Conservation (phyloP, 768 basidiomycete species). For the Boletus tomentosulus region DNA sequence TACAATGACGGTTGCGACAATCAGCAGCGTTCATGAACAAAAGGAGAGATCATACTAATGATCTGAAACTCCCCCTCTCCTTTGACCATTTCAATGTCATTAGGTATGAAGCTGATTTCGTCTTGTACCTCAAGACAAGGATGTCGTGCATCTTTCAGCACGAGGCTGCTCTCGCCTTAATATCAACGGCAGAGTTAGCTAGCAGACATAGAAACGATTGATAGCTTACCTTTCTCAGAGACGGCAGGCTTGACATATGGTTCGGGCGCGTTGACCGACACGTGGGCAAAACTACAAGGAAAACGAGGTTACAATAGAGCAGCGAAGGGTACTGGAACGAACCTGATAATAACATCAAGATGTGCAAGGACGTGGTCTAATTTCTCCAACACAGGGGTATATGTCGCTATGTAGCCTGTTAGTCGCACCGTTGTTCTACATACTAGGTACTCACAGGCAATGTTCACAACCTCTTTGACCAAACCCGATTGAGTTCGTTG, state of each 20-base stretch:
- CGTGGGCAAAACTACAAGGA: slow-evolving; percentile 76
- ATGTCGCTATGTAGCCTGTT: slow-evolving; percentile 61
- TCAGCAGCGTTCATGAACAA: background rate
- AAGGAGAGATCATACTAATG: slow-evolving; percentile 58
- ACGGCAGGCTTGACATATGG: slow-evolving; percentile 86
- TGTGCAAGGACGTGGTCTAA: slow-evolving; percentile 84
- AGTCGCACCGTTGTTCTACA: background rate
- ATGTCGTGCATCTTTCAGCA: slow-evolving; percentile 85
- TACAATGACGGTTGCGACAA: slow-evolving; percentile 23
- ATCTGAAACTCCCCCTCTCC: slow-evolving; percentile 94
- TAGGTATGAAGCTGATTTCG: slow-evolving; percentile 85
- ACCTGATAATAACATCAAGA: slow-evolving; percentile 90
- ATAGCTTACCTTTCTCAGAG: slow-evolving; percentile 60
- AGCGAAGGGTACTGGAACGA: background rate
- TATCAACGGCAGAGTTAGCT: background rate
- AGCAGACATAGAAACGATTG: background rate
- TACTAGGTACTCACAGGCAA: slow-evolving; percentile 63
- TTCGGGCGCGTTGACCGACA: slow-evolving; percentile 81
- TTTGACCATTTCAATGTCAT: slow-evolving; percentile 93
- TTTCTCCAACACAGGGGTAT: slow-evolving; percentile 81
- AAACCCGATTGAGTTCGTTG: slow-evolving; percentile 70
- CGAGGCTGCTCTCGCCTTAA: slow-evolving; percentile 72
- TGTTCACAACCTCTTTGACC: slow-evolving; percentile 89
- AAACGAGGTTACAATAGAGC: background rate
- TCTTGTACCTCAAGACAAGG: slow-evolving; percentile 97